Evolutionary conservation across 1,139 yeast species (phyloP), one percentile per base, ranked within the genome.

Genomic region (Candida labiduridarum): DNA sequence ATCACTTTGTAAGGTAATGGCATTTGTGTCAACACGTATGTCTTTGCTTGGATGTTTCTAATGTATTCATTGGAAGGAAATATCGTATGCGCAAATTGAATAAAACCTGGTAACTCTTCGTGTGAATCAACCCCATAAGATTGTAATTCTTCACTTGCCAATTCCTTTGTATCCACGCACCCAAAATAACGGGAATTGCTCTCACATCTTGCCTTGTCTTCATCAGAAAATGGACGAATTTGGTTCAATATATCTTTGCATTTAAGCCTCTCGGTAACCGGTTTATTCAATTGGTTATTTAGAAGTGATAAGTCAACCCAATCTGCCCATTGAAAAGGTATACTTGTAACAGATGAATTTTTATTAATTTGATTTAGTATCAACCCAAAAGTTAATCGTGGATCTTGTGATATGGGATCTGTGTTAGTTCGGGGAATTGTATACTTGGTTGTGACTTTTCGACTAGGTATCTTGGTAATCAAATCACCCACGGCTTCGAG

Each of bases 291-390:
- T 55, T 72, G 76, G 44, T 65, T 63, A 56, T 83, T 76, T 44
- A 84, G 63, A 33, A 49, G 45, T 1, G 64, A 52, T 38, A 63
- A 52, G 50, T 63, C 65, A 2, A 59, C 60, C 67, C 67, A 63
- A 52, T 63, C 67, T 31, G 56, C 58, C 67, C 67, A 63, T 49
- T 63, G 62, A 44, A 2, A 62, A 48, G 87, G 85, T 30, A 68
- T 65, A 8, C 41, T 22, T 15, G 31, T 45, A 1, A 44, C 15
- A 1, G 31, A 18, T 14, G 34, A 38, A 12, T 34, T 43, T 29
- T 25, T 31, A n/a, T 12, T 22, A 3, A 19, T 30, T 22, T 14
- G 35, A 30, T 52, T 44, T 2, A 52, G 43, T 19, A 50, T 12
- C 18, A 45, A 25, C 9, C 51, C 52, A 44, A 47, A 49, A 8